phyloP scores from a whole-genome alignment of 352 stramenopile species.

The Phytopythium mirpurense region DNA sequence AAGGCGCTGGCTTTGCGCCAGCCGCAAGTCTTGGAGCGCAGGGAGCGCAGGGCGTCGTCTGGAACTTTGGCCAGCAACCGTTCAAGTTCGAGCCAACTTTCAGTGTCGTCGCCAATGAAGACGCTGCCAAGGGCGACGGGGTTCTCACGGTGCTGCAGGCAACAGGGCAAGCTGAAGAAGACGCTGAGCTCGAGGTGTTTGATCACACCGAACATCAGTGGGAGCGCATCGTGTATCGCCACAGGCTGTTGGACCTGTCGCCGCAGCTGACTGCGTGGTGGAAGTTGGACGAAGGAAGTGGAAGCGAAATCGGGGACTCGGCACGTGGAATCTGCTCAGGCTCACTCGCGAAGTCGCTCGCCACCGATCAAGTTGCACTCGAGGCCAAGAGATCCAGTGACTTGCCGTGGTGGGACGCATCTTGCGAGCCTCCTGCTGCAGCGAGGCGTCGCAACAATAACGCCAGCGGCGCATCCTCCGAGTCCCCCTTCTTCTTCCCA shows the following conservation, averaged over 20 bases:
- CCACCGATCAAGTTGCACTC: neutral
- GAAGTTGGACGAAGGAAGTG: conserved; percentile 54
- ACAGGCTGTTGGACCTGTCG: conserved; percentile 50
- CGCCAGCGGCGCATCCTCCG: conserved; percentile 6
- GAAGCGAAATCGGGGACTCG: conserved; percentile 30
- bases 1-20: conserved; percentile 12
- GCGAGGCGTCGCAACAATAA: conserved; percentile 25
- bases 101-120: neutral
- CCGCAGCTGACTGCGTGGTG: conserved; percentile 50
- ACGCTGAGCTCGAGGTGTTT: conserved; percentile 55
- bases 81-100: conserved; percentile 40
- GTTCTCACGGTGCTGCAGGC: conserved; percentile 36
- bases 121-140: neutral
- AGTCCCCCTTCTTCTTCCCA: conserved; percentile 20
- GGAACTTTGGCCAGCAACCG: conserved; percentile 63
- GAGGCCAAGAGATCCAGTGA: neutral
- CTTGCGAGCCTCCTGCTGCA: conserved; percentile 17
- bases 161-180: conserved; percentile 13
- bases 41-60: conserved; percentile 55
- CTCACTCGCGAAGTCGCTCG: neutral
- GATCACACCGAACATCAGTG: conserved; percentile 43
- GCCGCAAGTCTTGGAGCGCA: conserved; percentile 41
- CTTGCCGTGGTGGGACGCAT: conserved; percentile 17
- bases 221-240: conserved; percentile 52
- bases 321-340: conserved; percentile 19